These are phyloP conservation scores for Talaromyces sp. DNA, from an alignment of 2,329 filamentous ascomycete genomes.

Conservation along the genomic window DNA sequence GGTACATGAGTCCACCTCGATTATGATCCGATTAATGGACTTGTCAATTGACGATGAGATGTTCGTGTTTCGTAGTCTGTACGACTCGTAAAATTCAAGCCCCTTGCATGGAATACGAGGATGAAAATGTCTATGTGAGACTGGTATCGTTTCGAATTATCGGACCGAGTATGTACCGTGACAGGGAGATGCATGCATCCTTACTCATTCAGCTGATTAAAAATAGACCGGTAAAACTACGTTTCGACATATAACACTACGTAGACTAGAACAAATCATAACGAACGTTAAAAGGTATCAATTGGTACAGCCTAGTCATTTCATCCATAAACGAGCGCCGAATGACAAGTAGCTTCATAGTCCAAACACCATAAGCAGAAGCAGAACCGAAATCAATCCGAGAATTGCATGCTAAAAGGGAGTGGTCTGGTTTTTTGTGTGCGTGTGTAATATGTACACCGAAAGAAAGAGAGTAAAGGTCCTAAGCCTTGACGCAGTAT, in stretches of 20 bases:
- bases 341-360: slow-evolving; percentile 5
- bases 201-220: not conserved
- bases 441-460: slow-evolving; percentile 14
- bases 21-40: not conserved
- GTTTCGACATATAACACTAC: not conserved
- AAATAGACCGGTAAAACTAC: not conserved
- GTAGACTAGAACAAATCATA: not conserved
- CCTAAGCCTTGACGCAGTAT: slow-evolving; percentile 16
- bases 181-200: not conserved
- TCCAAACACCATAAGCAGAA: not conserved
- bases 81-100: not conserved
- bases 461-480: slow-evolving; percentile 11
- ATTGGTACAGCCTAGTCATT: slow-evolving; percentile 1
- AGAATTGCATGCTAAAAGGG: not conserved
- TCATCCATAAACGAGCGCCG: not conserved
- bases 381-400: slow-evolving; percentile 4
- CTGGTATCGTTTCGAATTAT: not conserved
- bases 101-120: not conserved
- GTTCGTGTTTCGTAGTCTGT: not conserved
- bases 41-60: not conserved
- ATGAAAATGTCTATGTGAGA: not conserved
- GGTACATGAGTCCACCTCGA: not conserved
- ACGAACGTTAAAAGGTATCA: not conserved
- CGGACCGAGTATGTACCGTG: not conserved
- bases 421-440: not conserved